A percentile compares a stretch with the other conserved stretches of the same genome.
Conservation (phyloP, 495 filamentous ascomycete genomes). For the Neurospora discreta region DNA sequence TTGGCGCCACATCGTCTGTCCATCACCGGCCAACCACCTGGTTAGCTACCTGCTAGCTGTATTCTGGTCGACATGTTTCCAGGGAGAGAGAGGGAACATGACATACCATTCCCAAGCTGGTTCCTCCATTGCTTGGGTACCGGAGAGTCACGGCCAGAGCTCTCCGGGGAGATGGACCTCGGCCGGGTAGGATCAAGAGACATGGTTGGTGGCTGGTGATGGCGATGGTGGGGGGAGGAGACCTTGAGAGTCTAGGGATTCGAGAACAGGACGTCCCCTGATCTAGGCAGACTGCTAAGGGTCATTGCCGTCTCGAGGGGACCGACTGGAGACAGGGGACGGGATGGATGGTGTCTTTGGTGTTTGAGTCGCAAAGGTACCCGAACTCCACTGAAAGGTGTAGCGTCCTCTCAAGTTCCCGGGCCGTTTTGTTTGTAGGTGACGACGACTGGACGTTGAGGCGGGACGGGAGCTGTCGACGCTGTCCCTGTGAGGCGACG, state of each 20-base stretch:
- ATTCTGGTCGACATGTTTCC: conserved; percentile 9
- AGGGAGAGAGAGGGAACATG: not conserved
- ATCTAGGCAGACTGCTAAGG: conserved; percentile 3
- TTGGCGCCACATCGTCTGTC: conserved; percentile 53
- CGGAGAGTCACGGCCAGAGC: conserved; percentile 65
- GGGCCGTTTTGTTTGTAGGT: no score
- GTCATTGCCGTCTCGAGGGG: conserved; percentile 15
- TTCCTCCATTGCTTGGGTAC: conserved; percentile 49
- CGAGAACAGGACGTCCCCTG: not conserved
- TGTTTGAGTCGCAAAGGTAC: not conserved
- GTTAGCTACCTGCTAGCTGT: not conserved
- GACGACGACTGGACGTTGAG: not conserved
- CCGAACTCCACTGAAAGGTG: not conserved
- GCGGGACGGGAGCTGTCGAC: not conserved
- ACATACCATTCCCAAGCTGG: conserved; percentile 38
- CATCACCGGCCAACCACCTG: not conserved
- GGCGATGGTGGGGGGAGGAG: not conserved
- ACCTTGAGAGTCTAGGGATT: not conserved
- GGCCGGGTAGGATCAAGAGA: conserved; percentile 55
- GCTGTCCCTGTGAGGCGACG: not conserved
- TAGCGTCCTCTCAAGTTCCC: not conserved
- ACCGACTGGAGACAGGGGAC: not conserved
- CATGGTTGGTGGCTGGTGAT: conserved; percentile 35
- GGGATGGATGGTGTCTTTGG: not conserved
- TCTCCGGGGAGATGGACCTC: conserved; percentile 62